These are phyloP conservation scores for Cryptococcus depauperatus DNA, from an alignment of 1,284 basidiomycete genomes.

Conservation along the genomic window DNA sequence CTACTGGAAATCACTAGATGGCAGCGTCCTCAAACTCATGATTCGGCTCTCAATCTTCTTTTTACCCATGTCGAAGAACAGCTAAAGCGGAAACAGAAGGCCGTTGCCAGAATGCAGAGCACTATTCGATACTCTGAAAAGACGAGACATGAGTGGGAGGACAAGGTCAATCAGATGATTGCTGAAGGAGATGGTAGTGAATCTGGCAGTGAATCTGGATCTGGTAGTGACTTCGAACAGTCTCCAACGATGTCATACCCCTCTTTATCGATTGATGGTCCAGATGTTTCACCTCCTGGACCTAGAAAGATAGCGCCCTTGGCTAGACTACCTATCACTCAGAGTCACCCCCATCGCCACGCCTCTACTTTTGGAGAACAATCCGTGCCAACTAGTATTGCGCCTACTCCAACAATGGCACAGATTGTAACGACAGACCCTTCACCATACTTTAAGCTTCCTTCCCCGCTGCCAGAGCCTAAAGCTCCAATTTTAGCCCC, in stretches of 20 bases:
- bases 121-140: slow-evolving; percentile 97
- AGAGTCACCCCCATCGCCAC: slow-evolving; percentile 35
- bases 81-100: slow-evolving; percentile 88
- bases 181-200: slow-evolving; percentile 54
- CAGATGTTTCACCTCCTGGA: slow-evolving; percentile 28
- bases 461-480: slow-evolving; percentile 5
- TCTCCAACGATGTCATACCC: slow-evolving; percentile 3
- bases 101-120: slow-evolving; percentile 92
- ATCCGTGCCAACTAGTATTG: slow-evolving; percentile 13
- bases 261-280: slow-evolving; percentile 7
- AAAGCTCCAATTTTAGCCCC: slow-evolving; percentile 6
- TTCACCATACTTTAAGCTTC: neutral
- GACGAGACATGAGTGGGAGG: slow-evolving; percentile 94
- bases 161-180: slow-evolving; percentile 63
- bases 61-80: slow-evolving; percentile 78
- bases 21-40: slow-evolving; percentile 75
- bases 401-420: neutral
- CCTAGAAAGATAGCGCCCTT: slow-evolving; percentile 37
- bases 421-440: neutral
- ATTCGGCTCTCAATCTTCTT: slow-evolving; percentile 71
- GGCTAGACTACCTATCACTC: slow-evolving; percentile 38
- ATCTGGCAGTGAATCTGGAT: slow-evolving; percentile 33
- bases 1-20: slow-evolving; percentile 72
- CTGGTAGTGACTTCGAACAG: slow-evolving; percentile 6
- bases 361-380: slow-evolving; percentile 15